Base-by-base conservation (phyloP, 1,284 basidiomycete species). In the Sporisorium graminicola region DNA sequence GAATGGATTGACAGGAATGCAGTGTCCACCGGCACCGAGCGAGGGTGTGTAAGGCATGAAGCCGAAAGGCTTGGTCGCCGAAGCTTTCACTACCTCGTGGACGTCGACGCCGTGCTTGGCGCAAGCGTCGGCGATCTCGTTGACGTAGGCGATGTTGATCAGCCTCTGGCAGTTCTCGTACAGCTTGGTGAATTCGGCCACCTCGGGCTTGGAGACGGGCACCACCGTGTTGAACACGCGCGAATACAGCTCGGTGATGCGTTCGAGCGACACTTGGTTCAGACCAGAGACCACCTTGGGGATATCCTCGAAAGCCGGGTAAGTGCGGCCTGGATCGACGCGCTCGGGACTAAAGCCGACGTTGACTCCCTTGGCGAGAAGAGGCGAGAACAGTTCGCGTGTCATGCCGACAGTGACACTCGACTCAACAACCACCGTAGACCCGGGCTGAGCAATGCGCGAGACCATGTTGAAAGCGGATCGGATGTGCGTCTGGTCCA, bases 71-170 rank as follows among this genome's bases (percentile, higher is more conserved):
- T 74, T 74, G 0, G 71, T 74, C 4, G 57, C 54, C 9, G 55
- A 58, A 26, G 71, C 71, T n/a, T 33, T 56, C 49, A 57, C 58
- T 6, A 68, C 71, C 46, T 68, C 71, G 53, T 74, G 71, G 1
- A 74, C 58, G 10, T 74, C 71, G 1, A 74, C 61, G 1, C 65
- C 65, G 52, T 64, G 71, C 29, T 58, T 44, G 9, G 51, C 57
- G 43, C 71, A 74, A 1, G 71, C 71, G 46, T 74, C 71, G 18
- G 71, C 60, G 13, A 74, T 74, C 54, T 74, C 71, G 65, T 74
- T 74, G 58, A 74, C 61, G 24, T 74, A 74, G n/a, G 71, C 65
- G 37, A 74, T 74, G 65, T 68, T 67, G 58, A 74, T 26, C 7
- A 74, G 42, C 6, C 71, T 40, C 46, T 68, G 65, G 31, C 71